A percentile compares a stretch with the other conserved stretches of the same genome.
These are phyloP conservation scores for Xerocomus nothofagi DNA, from an alignment of 1,284 basidiomycete species.

Conservation along the genomic window DNA sequence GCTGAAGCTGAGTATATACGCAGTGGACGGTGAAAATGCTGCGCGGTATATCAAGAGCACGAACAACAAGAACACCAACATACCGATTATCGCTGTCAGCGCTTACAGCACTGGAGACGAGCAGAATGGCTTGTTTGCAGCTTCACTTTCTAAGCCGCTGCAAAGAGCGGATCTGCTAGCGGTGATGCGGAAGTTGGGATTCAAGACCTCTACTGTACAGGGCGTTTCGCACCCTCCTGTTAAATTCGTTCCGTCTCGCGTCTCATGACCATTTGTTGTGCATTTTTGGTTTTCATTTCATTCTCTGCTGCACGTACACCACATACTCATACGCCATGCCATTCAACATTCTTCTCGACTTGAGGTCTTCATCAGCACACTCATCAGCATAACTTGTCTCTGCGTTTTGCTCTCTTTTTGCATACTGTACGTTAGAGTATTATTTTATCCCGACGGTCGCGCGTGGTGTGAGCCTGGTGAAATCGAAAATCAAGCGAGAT, in stretches of 20 bases:
- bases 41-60: slow-evolving; percentile 93
- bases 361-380: slow-evolving; percentile 28
- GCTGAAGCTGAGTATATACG: slow-evolving; percentile 6
- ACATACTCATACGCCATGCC: slow-evolving; percentile 36
- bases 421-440: slow-evolving; percentile 47
- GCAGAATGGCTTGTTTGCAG: slow-evolving; percentile 79
- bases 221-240: slow-evolving; percentile 44
- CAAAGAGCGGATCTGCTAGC: slow-evolving; percentile 81
- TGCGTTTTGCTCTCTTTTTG: slow-evolving; percentile 32
- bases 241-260: slow-evolving; percentile 50
- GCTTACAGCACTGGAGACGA: slow-evolving; percentile 77
- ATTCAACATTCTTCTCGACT: slow-evolving; percentile 21
- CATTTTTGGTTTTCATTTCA: slow-evolving; percentile 34
- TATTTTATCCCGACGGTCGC: slow-evolving; percentile 10
- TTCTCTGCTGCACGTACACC: slow-evolving; percentile 35
- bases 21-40: slow-evolving; percentile 89
- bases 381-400: slow-evolving; percentile 38
- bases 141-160: slow-evolving; percentile 84
- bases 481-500: slow-evolving; percentile 18
- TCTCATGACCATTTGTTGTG: slow-evolving; percentile 29
- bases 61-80: slow-evolving; percentile 86
- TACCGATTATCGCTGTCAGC: slow-evolving; percentile 91
- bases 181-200: slow-evolving; percentile 82
- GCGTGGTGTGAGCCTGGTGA: slow-evolving; percentile 9
- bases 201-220: slow-evolving; percentile 80